A percentile compares a stretch with the other conserved stretches of the same genome.
Conservation (phyloP, 371 early-diverging fungal species). For the Chytridiales sp. region DNA sequence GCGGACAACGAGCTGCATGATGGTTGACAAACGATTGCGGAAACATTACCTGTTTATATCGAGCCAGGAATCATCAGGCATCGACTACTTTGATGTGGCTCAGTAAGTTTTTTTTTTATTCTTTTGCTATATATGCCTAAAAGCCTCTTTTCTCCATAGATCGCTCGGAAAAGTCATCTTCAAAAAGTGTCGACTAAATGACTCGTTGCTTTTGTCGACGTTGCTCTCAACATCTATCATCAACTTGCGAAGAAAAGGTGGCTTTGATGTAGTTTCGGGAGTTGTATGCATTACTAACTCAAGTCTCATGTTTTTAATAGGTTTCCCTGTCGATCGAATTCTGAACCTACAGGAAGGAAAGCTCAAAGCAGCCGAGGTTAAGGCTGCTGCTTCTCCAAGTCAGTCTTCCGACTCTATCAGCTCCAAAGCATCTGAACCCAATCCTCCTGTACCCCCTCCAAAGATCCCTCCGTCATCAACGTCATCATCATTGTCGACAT, state of each 20-base stretch:
- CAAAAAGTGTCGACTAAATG: conserved; percentile 61
- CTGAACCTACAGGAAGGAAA: conserved; percentile 55
- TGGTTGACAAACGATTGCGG: conserved; percentile 36
- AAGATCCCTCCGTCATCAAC: not conserved
- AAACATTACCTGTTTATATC: conserved; percentile 63
- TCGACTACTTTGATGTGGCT: conserved; percentile 82
- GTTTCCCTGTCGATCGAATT: conserved; percentile 89
- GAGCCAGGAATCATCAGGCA: conserved; percentile 33
- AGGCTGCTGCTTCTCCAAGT: not conserved
- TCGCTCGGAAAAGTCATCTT: conserved; percentile 55
- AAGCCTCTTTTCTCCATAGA: not conserved
- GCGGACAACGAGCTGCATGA: conserved; percentile 66
- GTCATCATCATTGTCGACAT: not conserved
- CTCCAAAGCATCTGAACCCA: conserved; percentile 40
- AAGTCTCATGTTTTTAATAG: conserved; percentile 5
- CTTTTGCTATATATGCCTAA: not conserved
- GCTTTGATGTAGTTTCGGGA: conserved; percentile 15
- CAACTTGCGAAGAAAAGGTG: conserved; percentile 62
- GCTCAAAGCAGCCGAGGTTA: conserved; percentile 33
- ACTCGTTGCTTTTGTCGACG: conserved; percentile 64
- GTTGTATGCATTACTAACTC: not conserved
- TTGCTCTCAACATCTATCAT: conserved; percentile 62
- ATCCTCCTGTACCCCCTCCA: conserved; percentile 39
- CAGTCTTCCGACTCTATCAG: not conserved
- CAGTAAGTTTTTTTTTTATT: conserved; percentile 28